Base-by-base conservation (phyloP, 2,329 filamentous ascomycete species). In the Cytospora mali region DNA sequence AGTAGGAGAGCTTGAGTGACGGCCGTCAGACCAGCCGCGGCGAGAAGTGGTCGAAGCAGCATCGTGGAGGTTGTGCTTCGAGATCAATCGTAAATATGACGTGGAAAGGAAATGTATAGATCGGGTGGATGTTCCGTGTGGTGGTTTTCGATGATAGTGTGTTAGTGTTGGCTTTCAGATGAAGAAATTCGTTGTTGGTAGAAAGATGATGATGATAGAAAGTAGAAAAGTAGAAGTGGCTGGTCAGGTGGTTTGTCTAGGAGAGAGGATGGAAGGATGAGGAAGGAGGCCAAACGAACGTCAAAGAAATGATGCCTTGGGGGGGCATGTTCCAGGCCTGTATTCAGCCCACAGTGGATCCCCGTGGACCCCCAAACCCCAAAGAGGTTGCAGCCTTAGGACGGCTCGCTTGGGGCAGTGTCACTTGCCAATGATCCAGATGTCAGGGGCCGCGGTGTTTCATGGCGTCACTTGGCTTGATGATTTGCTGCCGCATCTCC, bases 1-100 rank as follows among this genome's bases (percentile, higher is more conserved):
- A 88, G 68, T 64, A 88, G 76, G 69, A 88, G 80, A 62, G 84
- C 81, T 27, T 74, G 70, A 42, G 73, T 64, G 58, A 71, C 70
- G 58, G 70, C 67, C 64, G 74, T 72, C 64, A 76, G 73, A 14
- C 74, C 74, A 62, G 75, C 76, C n/a, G 77, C 76, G 48, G 74
- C 75, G 49, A 82, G 74, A 67, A 82, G 75, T 67, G 78, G 75
- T 55, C 82, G 81, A 72, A 73, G 65, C 67, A 74, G 62, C 74
- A 75, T 75, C 57, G 57, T 65, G 16, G 29, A 23, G 21, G 60
- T 35, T 51, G 46, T 42, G 31, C 18, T 57, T 23, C 21, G 42
- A n/a, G 16, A 23, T 58, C 28, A 14, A 29, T 18, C 35, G 57
- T 53, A 18, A 11, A 42, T 13, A 46, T 48, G 21, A 49, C n/a